Evolutionary conservation across 306 rosid species (phyloP).

Genomic region (Cucumis melo): DNA sequence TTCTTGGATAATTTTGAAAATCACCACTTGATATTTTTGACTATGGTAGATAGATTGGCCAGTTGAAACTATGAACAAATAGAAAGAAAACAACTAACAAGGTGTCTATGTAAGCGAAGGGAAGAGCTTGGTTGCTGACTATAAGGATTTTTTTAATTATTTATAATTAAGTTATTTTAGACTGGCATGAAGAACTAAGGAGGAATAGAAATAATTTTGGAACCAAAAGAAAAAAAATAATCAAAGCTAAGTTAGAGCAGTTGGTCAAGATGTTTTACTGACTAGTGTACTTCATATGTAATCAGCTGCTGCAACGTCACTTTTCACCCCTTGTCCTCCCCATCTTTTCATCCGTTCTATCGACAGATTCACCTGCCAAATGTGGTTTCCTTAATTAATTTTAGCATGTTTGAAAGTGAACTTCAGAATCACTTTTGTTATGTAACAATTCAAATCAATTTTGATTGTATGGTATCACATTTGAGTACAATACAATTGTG

Average conservation of each 20-base stretch:
- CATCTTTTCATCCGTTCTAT: conserved; percentile 32
- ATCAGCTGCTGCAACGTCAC: background rate
- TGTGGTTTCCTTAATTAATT: background rate
- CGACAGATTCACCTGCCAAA: conserved; percentile 32
- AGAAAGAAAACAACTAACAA: background rate
- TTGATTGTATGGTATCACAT: background rate
- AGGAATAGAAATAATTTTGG: background rate
- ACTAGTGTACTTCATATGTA: conserved; percentile 6
- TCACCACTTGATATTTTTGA: too few species aligned
- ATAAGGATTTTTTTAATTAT: background rate
- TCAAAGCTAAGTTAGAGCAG: background rate
- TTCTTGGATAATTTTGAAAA: too few species aligned
- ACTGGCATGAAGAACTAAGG: background rate
- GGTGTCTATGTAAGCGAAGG: background rate
- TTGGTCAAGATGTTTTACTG: background rate
- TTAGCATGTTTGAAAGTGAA: too few species aligned
- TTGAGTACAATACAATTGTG: too few species aligned
- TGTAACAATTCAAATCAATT: background rate
- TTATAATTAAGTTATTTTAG: background rate
- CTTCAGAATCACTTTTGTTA: too few species aligned
- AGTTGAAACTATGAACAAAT: background rate
- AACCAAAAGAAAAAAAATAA: too few species aligned
- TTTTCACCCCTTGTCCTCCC: conserved; percentile 28
- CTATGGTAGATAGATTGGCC: too few species aligned
- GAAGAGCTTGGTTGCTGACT: background rate